phyloP scores from a whole-genome alignment of 2,329 filamentous ascomycete species.

The Verticillium nonalfalfae region DNA sequence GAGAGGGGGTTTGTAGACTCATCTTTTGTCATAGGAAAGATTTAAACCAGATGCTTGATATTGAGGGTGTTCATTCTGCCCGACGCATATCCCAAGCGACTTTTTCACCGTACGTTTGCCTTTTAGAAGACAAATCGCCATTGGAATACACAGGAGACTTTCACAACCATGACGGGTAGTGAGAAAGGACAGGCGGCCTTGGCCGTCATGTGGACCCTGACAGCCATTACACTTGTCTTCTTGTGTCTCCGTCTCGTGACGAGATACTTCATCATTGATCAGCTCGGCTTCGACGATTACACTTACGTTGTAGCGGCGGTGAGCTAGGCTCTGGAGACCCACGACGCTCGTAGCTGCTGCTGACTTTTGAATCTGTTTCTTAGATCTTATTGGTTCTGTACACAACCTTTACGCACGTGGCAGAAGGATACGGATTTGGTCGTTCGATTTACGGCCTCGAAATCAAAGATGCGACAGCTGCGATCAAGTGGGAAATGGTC shows the following conservation, averaged over 20 bases:
- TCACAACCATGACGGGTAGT: neutral
- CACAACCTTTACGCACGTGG: slow-evolving; percentile 22
- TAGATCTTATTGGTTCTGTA: slow-evolving; percentile 23
- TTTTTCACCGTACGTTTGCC: no score
- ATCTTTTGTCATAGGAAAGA: no score
- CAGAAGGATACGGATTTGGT: slow-evolving; percentile 26
- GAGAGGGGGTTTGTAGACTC: no score
- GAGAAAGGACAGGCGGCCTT: neutral
- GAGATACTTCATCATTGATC: slow-evolving; percentile 19
- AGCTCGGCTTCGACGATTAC: slow-evolving; percentile 25
- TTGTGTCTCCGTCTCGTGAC: slow-evolving; percentile 27
- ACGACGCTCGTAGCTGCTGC: no score
- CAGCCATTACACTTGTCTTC: slow-evolving; percentile 16
- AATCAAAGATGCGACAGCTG: slow-evolving; percentile 16
- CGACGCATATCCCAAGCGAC: no score
- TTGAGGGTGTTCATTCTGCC: no score
- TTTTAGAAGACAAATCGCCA: no score
- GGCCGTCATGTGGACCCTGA: slow-evolving; percentile 19
- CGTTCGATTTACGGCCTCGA: slow-evolving; percentile 15
- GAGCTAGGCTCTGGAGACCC: neutral
- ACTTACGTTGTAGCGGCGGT: slow-evolving; percentile 23
- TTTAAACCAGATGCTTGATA: no score
- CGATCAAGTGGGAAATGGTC: slow-evolving; percentile 22
- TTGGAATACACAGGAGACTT: neutral
- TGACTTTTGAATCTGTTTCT: slow-evolving; percentile 5